Conservation (phyloP, 2,329 filamentous ascomycete genomes). For the Nigrospora sphaerica region DNA sequence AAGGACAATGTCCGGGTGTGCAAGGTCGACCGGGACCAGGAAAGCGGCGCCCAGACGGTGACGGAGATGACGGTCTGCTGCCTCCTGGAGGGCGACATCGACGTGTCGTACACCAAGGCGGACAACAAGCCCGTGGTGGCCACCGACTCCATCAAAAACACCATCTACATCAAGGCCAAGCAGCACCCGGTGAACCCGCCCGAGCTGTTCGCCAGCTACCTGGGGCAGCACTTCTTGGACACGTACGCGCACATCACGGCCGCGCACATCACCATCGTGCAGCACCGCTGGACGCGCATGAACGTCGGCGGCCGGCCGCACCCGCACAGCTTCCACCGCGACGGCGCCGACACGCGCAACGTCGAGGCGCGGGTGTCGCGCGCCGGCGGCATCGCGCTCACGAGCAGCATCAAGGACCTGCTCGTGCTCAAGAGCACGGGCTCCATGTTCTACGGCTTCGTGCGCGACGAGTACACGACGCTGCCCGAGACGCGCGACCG, state of each 20-base stretch:
- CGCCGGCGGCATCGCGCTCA: slow-evolving; percentile 64
- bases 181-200: slow-evolving; percentile 87
- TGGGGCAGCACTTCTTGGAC: slow-evolving; percentile 83
- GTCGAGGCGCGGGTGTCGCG: slow-evolving; percentile 67
- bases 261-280: slow-evolving; percentile 73
- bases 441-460: slow-evolving; percentile 90
- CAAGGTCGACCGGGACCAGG: slow-evolving; percentile 80
- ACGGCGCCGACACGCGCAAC: slow-evolving; percentile 80
- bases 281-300: slow-evolving; percentile 90
- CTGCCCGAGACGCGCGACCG: slow-evolving; percentile 89
- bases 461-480: slow-evolving; percentile 89
- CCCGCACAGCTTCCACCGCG: slow-evolving; percentile 89
- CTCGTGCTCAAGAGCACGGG: slow-evolving; percentile 94
- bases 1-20: slow-evolving; percentile 98
- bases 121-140: slow-evolving; percentile 95
- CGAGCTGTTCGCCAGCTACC: slow-evolving; percentile 79
- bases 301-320: slow-evolving; percentile 80
- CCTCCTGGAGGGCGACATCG: slow-evolving; percentile 87
- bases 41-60: slow-evolving; percentile 74
- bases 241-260: slow-evolving; percentile 82
- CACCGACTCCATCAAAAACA: slow-evolving; percentile 98
- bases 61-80: slow-evolving; percentile 94
- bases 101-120: slow-evolving; percentile 79
- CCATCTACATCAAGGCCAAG: slow-evolving; percentile 90
- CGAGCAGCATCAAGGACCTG: slow-evolving; percentile 72